These are phyloP conservation scores for Russula earlei DNA, from an alignment of 768 basidiomycete genomes.

Conservation along the genomic window DNA sequence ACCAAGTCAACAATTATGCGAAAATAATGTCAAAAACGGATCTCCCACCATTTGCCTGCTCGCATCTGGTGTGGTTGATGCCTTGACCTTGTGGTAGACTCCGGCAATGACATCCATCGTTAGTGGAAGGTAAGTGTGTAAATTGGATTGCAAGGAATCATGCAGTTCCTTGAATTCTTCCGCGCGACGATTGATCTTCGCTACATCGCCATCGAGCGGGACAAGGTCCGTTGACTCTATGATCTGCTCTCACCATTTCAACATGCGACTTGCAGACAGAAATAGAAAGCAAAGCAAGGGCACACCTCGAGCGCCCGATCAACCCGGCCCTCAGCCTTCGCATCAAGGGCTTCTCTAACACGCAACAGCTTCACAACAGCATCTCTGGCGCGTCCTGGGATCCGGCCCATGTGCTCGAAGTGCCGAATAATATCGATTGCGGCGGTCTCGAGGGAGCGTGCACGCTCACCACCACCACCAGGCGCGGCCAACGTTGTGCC, in stretches of 20 bases:
- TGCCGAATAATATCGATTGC: constrained; percentile 72
- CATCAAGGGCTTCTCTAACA: constrained; percentile 72
- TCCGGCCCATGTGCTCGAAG: constrained; percentile 69
- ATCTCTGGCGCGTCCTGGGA: constrained; percentile 62
- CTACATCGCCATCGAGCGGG: constrained; percentile 78
- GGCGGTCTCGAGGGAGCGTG: constrained; percentile 57
- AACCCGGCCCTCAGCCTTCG: constrained; percentile 58
- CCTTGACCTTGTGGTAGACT: constrained; percentile 70
- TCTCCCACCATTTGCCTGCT: constrained; percentile 66
- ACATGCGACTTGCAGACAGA: not conserved
- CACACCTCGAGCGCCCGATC: constrained; percentile 79
- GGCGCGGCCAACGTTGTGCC: constrained; percentile 73
- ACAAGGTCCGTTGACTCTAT: constrained; percentile 84
- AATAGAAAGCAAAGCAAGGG: constrained; percentile 15
- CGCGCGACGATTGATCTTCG: constrained; percentile 73
- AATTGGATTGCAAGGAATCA: constrained; percentile 79
- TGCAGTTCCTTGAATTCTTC: constrained; percentile 86
- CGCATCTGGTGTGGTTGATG: constrained; percentile 59
- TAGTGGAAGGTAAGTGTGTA: constrained; percentile 79
- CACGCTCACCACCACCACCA: constrained; percentile 48
- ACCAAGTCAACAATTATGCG: constrained; percentile 20
- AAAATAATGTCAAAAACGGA: constrained; percentile 8
- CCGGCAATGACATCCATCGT: constrained; percentile 89
- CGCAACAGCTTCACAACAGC: constrained; percentile 66
- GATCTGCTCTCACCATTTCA: constrained; percentile 40